Base-by-base conservation (phyloP, 306 rosid genomes). In the Hippophae rhamnoides region DNA sequence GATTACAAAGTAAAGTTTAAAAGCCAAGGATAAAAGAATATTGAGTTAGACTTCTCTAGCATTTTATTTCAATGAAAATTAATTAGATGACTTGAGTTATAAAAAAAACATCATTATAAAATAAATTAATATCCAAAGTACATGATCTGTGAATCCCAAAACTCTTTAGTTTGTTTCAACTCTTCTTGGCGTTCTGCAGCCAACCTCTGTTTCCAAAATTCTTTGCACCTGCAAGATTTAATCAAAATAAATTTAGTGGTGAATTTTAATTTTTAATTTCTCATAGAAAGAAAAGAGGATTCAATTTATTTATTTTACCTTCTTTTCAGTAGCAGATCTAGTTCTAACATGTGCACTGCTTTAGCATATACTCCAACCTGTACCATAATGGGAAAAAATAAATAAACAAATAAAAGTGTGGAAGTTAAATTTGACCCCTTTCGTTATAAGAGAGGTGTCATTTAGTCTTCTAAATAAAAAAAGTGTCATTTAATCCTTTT, bases 121-220 rank as follows among this genome's bases (percentile, higher is more conserved):
- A 4, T 31, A 2, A 0, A 57, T 54, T 54, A 73, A 62, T 64
- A 74, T 45, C 95, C 90, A 48, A 79, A 63, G 53, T 67, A 78
- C 50, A 72, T 63, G 61, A 89, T 70, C 76, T 87, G 90, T 50
- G 55, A 40, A 69, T 85, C 78, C 97, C 96, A 87, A 67, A 48
- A 76, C 38, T 74, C 89, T 78, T 78, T 90, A 12, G 86, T 60
- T 73, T 90, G 92, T 67, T 79, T 79, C 86, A 85, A 3, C 8
- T 12, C 56, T 54, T 68, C 69, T n/a, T 42, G 75, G 14, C 86
- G 75, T 63, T 87, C 96, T 0, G 44, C 73, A 27, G 59, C 62
- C 48, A 78, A 60, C 70, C 96, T 90, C 75, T 78, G 89, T 71
- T 73, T 90, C 87, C 92, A 90, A 48, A 79, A 70, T 3, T 74